Conservation (phyloP, 2,329 filamentous ascomycete genomes). For the Pseudovirgaria hyperparasitica region DNA sequence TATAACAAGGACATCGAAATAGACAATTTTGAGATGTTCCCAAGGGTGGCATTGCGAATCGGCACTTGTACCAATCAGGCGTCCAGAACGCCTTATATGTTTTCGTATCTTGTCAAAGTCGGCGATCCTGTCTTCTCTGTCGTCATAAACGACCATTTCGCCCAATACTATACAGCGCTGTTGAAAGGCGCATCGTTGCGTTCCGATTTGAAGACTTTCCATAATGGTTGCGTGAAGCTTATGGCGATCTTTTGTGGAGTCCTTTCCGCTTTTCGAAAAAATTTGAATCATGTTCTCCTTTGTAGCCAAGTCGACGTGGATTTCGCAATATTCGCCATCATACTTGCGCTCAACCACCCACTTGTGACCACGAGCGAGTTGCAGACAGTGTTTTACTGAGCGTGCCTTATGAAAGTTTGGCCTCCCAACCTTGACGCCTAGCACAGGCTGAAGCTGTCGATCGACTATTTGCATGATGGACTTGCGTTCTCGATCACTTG, state of each 20-base stretch:
- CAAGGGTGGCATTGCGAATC: slow-evolving; percentile 50
- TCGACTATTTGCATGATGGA: slow-evolving; percentile 26
- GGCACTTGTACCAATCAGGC: slow-evolving; percentile 50
- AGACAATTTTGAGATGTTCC: slow-evolving; percentile 48
- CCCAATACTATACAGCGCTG: slow-evolving; percentile 67
- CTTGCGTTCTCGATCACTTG: slow-evolving; percentile 18
- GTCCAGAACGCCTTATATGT: slow-evolving; percentile 61
- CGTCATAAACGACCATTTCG: slow-evolving; percentile 68
- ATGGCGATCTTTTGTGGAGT: slow-evolving; percentile 61
- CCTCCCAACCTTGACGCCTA: slow-evolving; percentile 34
- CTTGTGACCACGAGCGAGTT: slow-evolving; percentile 44
- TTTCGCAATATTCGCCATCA: slow-evolving; percentile 77
- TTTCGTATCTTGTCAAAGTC: slow-evolving; percentile 75
- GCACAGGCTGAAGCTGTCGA: slow-evolving; percentile 20
- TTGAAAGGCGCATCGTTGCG: slow-evolving; percentile 44
- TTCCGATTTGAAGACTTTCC: slow-evolving; percentile 50
- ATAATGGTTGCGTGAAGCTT: slow-evolving; percentile 51
- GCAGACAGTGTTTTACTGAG: slow-evolving; percentile 58
- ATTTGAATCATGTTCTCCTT: slow-evolving; percentile 52
- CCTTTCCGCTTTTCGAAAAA: slow-evolving; percentile 86
- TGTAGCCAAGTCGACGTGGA: slow-evolving; percentile 60
- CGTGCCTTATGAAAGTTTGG: slow-evolving; percentile 32
- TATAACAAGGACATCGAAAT: slow-evolving; percentile 46
- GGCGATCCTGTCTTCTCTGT: slow-evolving; percentile 50
- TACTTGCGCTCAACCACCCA: slow-evolving; percentile 74